Conservation (phyloP, 345 rosid species). For the Limnanthes douglasii region DNA sequence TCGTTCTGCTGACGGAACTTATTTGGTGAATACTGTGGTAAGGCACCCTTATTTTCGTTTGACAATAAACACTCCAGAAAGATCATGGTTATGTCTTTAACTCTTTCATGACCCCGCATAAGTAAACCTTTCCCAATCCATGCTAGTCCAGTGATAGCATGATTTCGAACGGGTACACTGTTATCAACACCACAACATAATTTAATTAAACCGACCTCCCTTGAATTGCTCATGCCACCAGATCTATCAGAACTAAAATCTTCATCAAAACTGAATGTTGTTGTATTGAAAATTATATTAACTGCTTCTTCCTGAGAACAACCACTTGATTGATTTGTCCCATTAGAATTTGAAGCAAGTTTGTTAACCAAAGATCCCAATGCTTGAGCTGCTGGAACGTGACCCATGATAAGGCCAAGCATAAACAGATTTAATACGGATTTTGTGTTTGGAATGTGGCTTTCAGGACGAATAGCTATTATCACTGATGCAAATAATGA, state of each 20-base stretch:
- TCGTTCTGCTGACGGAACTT: slow-evolving; percentile 12
- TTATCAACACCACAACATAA: slow-evolving; percentile 22
- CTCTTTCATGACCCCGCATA: slow-evolving; percentile 73
- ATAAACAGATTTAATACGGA: slow-evolving; percentile 24
- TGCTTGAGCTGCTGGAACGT: slow-evolving; percentile 63
- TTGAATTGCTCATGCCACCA: slow-evolving; percentile 11
- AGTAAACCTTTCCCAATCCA: slow-evolving; percentile 96
- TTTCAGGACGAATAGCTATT: slow-evolving; percentile 48
- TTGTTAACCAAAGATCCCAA: slow-evolving; percentile 84
- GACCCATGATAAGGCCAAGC: slow-evolving; percentile 36
- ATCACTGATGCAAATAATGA: slow-evolving; percentile 65
- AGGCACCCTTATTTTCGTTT: slow-evolving; percentile 11
- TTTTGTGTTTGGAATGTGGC: slow-evolving; percentile 47
- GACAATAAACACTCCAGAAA: slow-evolving; percentile 45
- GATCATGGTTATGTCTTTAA: slow-evolving; percentile 39
- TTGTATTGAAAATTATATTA: slow-evolving; percentile 32
- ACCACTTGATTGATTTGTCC: slow-evolving; percentile 12
- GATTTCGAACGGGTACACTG: slow-evolving; percentile 26
- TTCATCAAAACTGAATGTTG: slow-evolving; percentile 7
- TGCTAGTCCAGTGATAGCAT: slow-evolving; percentile 58
- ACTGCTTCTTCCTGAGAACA: slow-evolving; percentile 59
- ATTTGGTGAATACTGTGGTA: slow-evolving; percentile 6
- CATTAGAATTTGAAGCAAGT: slow-evolving; percentile 22
- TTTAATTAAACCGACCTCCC: slow-evolving; percentile 16
- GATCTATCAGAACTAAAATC: slow-evolving; percentile 11